Percentiles rank a stretch among this genome's conserved stretches.
These are phyloP conservation scores for Austroboletus eburneus DNA, from an alignment of 768 basidiomycete genomes.

Conservation along the genomic window DNA sequence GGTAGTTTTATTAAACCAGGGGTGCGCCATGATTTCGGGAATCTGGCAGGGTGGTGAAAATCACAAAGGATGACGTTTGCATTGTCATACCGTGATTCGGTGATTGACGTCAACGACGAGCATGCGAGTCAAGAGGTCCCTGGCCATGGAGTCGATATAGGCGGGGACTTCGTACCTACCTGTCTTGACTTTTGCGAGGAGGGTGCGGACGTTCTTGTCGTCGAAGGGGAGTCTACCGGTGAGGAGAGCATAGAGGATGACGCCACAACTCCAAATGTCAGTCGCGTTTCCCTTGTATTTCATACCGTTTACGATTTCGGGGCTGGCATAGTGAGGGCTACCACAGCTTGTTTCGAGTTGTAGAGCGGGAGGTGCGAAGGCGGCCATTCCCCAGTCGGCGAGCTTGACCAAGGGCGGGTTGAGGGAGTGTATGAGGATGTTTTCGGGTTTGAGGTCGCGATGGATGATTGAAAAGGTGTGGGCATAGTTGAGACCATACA, in stretches of 20 bases:
- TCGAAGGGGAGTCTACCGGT: conserved; percentile 93
- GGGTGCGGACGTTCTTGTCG: conserved; percentile 74
- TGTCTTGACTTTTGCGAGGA: conserved; percentile 81
- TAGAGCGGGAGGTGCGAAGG: conserved; percentile 80
- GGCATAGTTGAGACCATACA: conserved; percentile 93
- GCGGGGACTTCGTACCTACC: conserved; percentile 83
- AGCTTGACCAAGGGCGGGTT: conserved; percentile 87
- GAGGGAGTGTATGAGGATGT: conserved; percentile 84
- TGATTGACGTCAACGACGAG: conserved; percentile 77
- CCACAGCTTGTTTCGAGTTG: conserved; percentile 94
- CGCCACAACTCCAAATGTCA: conserved; percentile 96
- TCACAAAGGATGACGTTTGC: not conserved
- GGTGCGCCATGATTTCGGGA: conserved; percentile 78
- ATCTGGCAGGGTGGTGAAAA: conserved; percentile 49
- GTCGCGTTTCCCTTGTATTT: conserved; percentile 87
- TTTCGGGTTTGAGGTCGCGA: conserved; percentile 97
- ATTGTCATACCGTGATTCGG: conserved; percentile 67
- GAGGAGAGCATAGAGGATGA: conserved; percentile 86
- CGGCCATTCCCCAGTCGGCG: conserved; percentile 98
- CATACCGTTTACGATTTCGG: conserved; percentile 91
- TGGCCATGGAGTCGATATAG: conserved; percentile 78
- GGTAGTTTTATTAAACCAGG: conserved; percentile 65
- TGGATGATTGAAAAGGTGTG: conserved; percentile 98
- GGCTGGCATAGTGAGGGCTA: conserved; percentile 94
- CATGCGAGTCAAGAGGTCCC: conserved; percentile 83